Evolutionary conservation across 108 stramenopile species (phyloP).

Genomic region (Pseudonitzschia delicatissima): DNA sequence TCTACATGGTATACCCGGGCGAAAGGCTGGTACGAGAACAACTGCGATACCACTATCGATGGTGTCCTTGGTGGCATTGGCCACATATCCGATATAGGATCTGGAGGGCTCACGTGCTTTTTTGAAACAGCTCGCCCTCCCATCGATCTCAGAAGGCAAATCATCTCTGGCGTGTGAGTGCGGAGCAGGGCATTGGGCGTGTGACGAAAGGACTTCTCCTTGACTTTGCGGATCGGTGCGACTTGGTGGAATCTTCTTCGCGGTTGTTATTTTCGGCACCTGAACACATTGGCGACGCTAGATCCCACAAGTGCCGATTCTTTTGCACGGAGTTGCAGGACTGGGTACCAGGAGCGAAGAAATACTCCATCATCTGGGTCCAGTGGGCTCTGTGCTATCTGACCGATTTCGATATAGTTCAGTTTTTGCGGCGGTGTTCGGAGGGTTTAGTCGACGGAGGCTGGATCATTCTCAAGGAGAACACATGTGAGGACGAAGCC

Average conservation of each 20-base stretch:
- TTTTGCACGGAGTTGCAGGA: conserved; percentile 83
- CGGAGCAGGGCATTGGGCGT: conserved; percentile 88
- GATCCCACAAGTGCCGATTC: conserved; percentile 61
- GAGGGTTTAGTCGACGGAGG: conserved; percentile 60
- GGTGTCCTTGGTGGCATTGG: conserved; percentile 92
- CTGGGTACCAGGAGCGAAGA: conserved; percentile 61
- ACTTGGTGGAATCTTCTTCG: conserved; percentile 90
- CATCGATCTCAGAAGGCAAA: conserved; percentile 26
- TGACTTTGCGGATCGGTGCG: conserved; percentile 62
- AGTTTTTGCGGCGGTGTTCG: conserved; percentile 70
- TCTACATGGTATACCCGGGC: conserved; percentile 79
- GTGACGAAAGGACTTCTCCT: conserved; percentile 88
- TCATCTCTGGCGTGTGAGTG: conserved; percentile 55
- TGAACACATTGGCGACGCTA: conserved; percentile 62
- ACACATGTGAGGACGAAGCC: conserved; percentile 68
- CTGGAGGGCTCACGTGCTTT: conserved; percentile 74
- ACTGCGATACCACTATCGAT: conserved; percentile 79
- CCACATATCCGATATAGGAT: conserved; percentile 66
- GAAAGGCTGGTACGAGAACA: conserved; percentile 83
- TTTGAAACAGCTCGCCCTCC: conserved; percentile 34
- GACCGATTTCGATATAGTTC: conserved; percentile 82
- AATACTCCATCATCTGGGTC: conserved; percentile 86
- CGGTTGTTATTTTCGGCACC: conserved; percentile 82
- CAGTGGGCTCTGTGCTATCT: conserved; percentile 93
- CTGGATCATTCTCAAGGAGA: conserved; percentile 86